Percentiles rank a stretch among this genome's conserved stretches.
phyloP scores from a whole-genome alignment of 805 yeast genomes.

The Lipomyces oligophaga region DNA sequence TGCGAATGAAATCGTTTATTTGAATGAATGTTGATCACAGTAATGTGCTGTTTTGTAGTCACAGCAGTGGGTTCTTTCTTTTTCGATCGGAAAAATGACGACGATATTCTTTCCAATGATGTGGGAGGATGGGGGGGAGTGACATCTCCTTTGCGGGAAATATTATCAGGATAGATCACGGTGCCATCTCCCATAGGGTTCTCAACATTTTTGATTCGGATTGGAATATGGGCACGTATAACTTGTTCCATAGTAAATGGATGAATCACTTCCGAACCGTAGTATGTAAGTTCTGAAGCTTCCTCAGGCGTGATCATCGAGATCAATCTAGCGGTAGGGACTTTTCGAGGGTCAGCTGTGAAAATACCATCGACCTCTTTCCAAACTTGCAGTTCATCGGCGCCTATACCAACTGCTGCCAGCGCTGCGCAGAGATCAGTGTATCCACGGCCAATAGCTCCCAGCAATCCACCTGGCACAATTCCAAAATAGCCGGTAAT shows the following conservation, averaged over 20 bases:
- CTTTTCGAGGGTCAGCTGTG: constrained; percentile 97
- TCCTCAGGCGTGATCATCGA: constrained; percentile 95
- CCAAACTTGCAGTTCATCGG: constrained; percentile 97
- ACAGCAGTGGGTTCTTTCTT: constrained; percentile 76
- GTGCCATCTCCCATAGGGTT: constrained; percentile 94
- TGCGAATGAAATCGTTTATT: constrained; percentile 89
- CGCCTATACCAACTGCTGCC: constrained; percentile 85
- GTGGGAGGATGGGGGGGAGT: constrained; percentile 97
- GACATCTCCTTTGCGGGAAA: constrained; percentile 76
- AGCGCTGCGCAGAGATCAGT: constrained; percentile 97
- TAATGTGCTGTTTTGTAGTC: constrained; percentile 88
- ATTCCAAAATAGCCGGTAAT: constrained; percentile 93
- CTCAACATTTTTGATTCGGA: constrained; percentile 91
- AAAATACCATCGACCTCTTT: constrained; percentile 98
- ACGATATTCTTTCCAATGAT: constrained; percentile 51
- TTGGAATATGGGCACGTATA: constrained; percentile 91
- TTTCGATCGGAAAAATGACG: constrained; percentile 38
- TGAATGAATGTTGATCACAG: constrained; percentile 88
- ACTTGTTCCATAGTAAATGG: constrained; percentile 99
- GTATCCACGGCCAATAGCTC: constrained; percentile 95
- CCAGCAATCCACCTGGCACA: constrained; percentile 91
- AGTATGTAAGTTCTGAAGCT: constrained; percentile 96
- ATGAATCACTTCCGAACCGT: constrained; percentile 96
- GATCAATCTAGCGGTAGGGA: constrained; percentile 78
- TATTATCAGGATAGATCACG: constrained; percentile 85